A percentile compares a stretch with the other conserved stretches of the same genome.
phyloP scores from a whole-genome alignment of 495 filamentous ascomycete genomes.

The Rhypophila decipiens region DNA sequence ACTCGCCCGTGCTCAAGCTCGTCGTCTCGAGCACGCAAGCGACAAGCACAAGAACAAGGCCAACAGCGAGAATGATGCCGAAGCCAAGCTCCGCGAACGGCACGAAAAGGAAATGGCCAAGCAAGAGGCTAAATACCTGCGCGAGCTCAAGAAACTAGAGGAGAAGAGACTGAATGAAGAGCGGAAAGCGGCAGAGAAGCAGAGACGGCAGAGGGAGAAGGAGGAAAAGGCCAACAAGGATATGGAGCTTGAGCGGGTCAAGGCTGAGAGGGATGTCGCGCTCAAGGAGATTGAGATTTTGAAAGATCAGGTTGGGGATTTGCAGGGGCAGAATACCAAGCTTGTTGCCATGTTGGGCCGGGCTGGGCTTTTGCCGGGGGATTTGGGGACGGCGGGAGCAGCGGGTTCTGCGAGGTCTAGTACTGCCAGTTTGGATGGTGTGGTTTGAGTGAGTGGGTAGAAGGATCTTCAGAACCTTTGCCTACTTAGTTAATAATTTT shows the following conservation, averaged over 20 bases:
- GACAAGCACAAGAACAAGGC: conserved; percentile 29
- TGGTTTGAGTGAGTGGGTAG: no score
- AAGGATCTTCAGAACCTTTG: no score
- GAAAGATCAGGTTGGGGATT: conserved; percentile 51
- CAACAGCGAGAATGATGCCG: conserved; percentile 34
- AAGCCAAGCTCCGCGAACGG: conserved; percentile 50
- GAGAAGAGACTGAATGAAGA: conserved; percentile 53
- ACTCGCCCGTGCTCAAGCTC: conserved; percentile 47
- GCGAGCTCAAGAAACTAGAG: conserved; percentile 58
- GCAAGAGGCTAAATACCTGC: conserved; percentile 58
- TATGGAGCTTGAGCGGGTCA: conserved; percentile 45
- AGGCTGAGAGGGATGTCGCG: conserved; percentile 50
- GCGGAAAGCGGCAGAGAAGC: conserved; percentile 54
- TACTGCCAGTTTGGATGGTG: no score
- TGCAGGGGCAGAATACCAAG: conserved; percentile 62
- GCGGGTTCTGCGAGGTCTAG: no score
- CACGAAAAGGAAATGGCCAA: conserved; percentile 54
- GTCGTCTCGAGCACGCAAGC: conserved; percentile 30
- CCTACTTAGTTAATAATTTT: no score
- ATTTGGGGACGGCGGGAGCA: no score
- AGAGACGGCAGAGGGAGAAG: conserved; percentile 46
- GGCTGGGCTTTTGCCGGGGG: no score
- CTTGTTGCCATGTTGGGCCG: conserved; percentile 50
- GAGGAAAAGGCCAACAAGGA: conserved; percentile 44
- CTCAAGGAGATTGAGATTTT: conserved; percentile 56